These are phyloP conservation scores for Globisporangium nunn DNA, from an alignment of 352 stramenopile species.

Conservation along the genomic window DNA sequence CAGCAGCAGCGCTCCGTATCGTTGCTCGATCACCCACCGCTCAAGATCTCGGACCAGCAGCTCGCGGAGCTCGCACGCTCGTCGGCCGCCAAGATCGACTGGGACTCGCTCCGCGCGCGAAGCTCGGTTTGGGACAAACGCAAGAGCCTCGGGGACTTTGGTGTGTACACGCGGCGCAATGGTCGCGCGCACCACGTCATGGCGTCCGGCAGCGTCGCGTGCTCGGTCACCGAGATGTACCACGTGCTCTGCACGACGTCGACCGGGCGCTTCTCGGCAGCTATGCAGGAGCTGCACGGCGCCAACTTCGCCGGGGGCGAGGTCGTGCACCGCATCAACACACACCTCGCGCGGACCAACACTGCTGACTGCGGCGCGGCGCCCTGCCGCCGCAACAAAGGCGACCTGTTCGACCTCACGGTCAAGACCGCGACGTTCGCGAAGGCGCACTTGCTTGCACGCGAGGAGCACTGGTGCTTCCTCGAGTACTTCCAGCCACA, in stretches of 20 bases:
- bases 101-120: conserved; percentile 11
- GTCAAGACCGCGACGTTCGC: conserved; percentile 33
- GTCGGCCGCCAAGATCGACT: conserved; percentile 7
- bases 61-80: conserved; percentile 1
- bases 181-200: conserved; percentile 10
- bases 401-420: conserved; percentile 4
- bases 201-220: conserved; percentile 23
- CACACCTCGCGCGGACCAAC: background rate
- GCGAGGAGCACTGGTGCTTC: conserved; percentile 27
- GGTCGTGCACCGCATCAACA: conserved; percentile 22
- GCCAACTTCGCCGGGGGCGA: conserved; percentile 21
- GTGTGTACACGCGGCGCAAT: conserved; percentile 14
- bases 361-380: background rate
- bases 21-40: background rate
- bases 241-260: conserved; percentile 22
- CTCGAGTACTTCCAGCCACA: conserved; percentile 19
- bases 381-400: background rate
- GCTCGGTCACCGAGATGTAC: conserved; percentile 27
- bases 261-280: conserved; percentile 14
- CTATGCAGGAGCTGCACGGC: conserved; percentile 27
- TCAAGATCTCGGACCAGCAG: conserved; percentile 8
- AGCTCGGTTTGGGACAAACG: conserved; percentile 16
- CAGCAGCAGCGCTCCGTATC: background rate
- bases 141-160: conserved; percentile 14
- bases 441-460: conserved; percentile 17